Evolutionary conservation across 495 filamentous ascomycete genomes (phyloP).

Genomic region (Penicillium coffeae): DNA sequence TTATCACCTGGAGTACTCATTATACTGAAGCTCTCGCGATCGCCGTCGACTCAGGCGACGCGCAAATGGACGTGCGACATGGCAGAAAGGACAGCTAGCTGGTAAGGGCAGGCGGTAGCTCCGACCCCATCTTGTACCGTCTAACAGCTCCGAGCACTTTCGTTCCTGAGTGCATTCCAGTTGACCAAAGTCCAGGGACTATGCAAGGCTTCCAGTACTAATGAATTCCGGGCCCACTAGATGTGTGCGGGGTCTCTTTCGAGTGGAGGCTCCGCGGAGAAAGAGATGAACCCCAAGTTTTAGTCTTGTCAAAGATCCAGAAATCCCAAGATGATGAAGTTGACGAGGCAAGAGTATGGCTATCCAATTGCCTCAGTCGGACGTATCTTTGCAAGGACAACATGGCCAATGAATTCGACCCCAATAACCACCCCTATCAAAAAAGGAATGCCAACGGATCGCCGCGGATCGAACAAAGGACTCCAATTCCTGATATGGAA

Average conservation of each 20-base stretch:
- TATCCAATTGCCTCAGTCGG: not conserved
- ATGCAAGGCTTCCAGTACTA: not conserved
- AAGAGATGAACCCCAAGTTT: not conserved
- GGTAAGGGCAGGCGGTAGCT: not conserved
- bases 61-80: not conserved
- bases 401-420: not conserved
- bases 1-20: slow-evolving; percentile 25
- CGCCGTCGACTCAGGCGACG: too few species aligned
- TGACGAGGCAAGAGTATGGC: too few species aligned
- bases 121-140: too few species aligned
- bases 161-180: not conserved
- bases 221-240: not conserved
- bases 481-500: not conserved
- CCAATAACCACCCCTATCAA: not conserved
- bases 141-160: too few species aligned
- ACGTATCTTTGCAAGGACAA: not conserved
- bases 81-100: not conserved
- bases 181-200: not conserved
- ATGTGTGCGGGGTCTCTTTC: not conserved
- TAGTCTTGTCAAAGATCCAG: too few species aligned
- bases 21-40: too few species aligned
- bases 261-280: not conserved
- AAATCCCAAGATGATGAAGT: too few species aligned
- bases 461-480: not conserved
- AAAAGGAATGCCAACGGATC: not conserved